Evolutionary conservation across 108 stramenopile genomes (phyloP).

Genomic region (Aureococcus anophagefferens): DNA sequence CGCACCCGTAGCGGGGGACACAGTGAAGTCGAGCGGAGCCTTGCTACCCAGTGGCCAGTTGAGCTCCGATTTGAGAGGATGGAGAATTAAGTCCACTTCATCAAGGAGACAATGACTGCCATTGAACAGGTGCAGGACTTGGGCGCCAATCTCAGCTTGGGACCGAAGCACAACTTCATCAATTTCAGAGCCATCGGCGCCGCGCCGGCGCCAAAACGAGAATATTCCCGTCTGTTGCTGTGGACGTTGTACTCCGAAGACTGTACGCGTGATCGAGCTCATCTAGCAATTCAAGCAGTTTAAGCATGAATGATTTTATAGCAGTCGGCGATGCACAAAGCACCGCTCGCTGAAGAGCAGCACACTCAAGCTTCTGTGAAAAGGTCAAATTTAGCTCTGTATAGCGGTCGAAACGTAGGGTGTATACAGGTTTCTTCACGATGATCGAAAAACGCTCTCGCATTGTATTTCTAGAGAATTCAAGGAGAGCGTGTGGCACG

Average conservation of each 20-base stretch:
- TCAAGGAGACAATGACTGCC: conserved; percentile 81
- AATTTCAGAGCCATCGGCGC: neutral
- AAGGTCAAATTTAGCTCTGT: conserved; percentile 79
- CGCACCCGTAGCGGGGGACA: too few relatives aligned
- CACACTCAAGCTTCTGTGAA: conserved; percentile 86
- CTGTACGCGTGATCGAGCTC: conserved; percentile 71
- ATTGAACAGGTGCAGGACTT: conserved; percentile 80
- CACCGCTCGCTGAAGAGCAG: conserved; percentile 76
- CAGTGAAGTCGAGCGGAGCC: conserved; percentile 88
- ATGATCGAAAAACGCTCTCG: conserved; percentile 89
- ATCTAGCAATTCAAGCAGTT: conserved; percentile 94
- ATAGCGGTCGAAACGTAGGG: conserved; percentile 88
- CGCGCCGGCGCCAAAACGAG: neutral
- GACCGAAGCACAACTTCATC: conserved; percentile 13
- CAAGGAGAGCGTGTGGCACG: conserved; percentile 93
- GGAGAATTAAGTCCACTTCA: conserved; percentile 93
- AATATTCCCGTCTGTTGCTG: too few relatives aligned
- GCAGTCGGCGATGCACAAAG: conserved; percentile 91
- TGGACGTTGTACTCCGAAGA: neutral
- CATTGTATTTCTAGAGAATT: conserved; percentile 91
- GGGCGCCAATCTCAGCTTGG: conserved; percentile 30
- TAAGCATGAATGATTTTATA: conserved; percentile 93
- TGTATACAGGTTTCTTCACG: conserved; percentile 90
- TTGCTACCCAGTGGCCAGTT: conserved; percentile 98
- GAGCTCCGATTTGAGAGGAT: conserved; percentile 95